Base-by-base conservation (phyloP, 2,329 filamentous ascomycete genomes). In the Aspergillus eucalypticola region DNA sequence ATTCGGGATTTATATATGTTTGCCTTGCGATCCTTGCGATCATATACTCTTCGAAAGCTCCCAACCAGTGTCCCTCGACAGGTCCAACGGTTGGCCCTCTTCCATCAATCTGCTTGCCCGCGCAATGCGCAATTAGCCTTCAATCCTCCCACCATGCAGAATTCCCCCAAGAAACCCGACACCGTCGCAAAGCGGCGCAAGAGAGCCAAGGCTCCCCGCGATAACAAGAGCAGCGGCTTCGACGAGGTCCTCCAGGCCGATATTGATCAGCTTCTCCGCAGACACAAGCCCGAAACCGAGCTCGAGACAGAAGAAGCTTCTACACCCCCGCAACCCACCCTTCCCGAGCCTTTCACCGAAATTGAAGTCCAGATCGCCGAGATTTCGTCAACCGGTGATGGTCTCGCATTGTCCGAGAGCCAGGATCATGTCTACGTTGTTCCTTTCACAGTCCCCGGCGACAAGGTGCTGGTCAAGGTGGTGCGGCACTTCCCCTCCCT, bases 331-430 rank as follows among this genome's bases (percentile, higher is more conserved):
- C 60, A 65, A 25, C 60, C 66, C n/a, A 58, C 62, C 21, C 66
- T 92, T 2, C 90, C 90, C 1, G 85, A 88, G 65, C 81, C 82
- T 41, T 90, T 90, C 60, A 84, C 86, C 5, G 91, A 96, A 73
- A 86, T 95, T 42, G 88, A 96, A 56, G 85, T 98, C 42, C 87
- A 89, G n/a, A 88, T 98, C 60, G 76, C 87, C 6, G 86, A 90
- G 66, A 82, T 98, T 35, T 96, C 94, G 0, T 98, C 94, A 0
- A 96, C 91, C 0, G 95, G 95, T 56, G 95, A 98, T 67, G 95
- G 92, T 2, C 84, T 99, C 58, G 95, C 90, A 3, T 81, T 91
- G 60, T 84, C 86, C n/a, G 79, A 86, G 27, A 84, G 86, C 61
- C 82, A 81, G n/a, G 80, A 85, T 58, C 82, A 89, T 79, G 77